Evolutionary conservation across 805 yeast genomes (phyloP).

Genomic region (Candida insectorum): DNA sequence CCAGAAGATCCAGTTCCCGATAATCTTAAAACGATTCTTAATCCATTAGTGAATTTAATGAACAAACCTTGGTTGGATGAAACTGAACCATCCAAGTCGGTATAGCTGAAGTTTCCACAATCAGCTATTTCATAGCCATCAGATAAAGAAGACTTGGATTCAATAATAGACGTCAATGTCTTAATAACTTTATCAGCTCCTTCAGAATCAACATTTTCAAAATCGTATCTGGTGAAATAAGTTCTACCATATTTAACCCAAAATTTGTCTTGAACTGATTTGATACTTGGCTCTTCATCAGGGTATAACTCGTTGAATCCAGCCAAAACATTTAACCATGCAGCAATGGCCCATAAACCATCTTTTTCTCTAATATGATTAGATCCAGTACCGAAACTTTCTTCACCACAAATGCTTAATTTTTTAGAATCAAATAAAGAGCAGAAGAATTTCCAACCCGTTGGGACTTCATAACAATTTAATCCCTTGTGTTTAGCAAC

Average conservation of each 20-base stretch:
- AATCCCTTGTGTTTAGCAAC: constrained; percentile 80
- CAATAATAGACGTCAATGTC: constrained; percentile 32
- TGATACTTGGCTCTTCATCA: constrained; percentile 58
- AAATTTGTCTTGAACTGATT: constrained; percentile 75
- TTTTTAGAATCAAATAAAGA: constrained; percentile 90
- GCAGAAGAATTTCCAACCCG: constrained; percentile 99
- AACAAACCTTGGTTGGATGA: constrained; percentile 85
- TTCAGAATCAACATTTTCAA: constrained; percentile 73
- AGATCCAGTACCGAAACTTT: constrained; percentile 96
- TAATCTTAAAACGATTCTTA: constrained; percentile 82
- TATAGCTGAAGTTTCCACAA: constrained; percentile 86
- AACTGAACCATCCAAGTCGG: constrained; percentile 91
- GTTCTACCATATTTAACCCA: constrained; percentile 94
- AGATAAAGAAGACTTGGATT: constrained; percentile 29
- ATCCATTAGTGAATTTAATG: constrained; percentile 76
- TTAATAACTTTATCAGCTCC: constrained; percentile 71
- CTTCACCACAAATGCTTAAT: constrained; percentile 96
- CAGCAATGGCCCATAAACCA: constrained; percentile 96
- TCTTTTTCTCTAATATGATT: constrained; percentile 97
- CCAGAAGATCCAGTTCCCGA: constrained; percentile 98
- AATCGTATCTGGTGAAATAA: constrained; percentile 95
- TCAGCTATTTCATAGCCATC: constrained; percentile 57
- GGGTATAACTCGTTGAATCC: constrained; percentile 67
- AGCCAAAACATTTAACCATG: constrained; percentile 95
- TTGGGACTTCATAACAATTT: constrained; percentile 88